These are phyloP conservation scores for Saccharomycopsis hybrid DNA, from an alignment of 1,139 yeast species.

Conservation along the genomic window DNA sequence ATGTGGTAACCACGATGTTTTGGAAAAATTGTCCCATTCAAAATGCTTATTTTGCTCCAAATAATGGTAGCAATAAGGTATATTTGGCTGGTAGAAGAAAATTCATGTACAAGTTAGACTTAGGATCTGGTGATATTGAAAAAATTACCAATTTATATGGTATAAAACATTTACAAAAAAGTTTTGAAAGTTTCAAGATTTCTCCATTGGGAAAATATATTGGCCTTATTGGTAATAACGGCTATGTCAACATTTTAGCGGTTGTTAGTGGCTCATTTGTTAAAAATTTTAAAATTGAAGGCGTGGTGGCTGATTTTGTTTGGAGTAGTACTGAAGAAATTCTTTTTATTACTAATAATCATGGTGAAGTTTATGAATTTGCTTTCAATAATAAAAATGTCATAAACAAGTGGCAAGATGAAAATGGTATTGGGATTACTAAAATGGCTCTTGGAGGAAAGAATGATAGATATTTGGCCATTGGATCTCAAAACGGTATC, in stretches of 20 bases:
- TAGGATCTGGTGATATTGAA: conserved; percentile 67
- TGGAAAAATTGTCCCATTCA: conserved; percentile 76
- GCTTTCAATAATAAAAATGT: conserved; percentile 45
- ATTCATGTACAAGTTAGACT: conserved; percentile 88
- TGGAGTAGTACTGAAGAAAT: conserved; percentile 51
- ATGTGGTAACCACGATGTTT: conserved; percentile 74
- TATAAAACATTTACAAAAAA: conserved; percentile 73
- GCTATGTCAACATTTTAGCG: conserved; percentile 82
- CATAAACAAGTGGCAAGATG: conserved; percentile 73
- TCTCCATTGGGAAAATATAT: conserved; percentile 66
- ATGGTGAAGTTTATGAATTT: conserved; percentile 94
- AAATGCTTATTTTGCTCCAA: conserved; percentile 57
- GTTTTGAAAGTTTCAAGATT: conserved; percentile 80
- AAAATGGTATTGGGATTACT: conserved; percentile 81
- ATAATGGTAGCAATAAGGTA: conserved; percentile 45
- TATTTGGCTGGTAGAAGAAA: conserved; percentile 90
- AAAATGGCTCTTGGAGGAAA: conserved; percentile 75
- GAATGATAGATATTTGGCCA: conserved; percentile 74
- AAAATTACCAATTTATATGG: conserved; percentile 89
- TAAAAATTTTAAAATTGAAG: conserved; percentile 83
- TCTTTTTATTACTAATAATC: conserved; percentile 53
- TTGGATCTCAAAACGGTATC: conserved; percentile 84
- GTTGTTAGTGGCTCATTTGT: conserved; percentile 84
- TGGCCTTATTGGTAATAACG: conserved; percentile 76
- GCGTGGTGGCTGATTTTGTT: conserved; percentile 67